phyloP scores from a whole-genome alignment of 495 filamentous ascomycete genomes.

The Hypoxylon cercidicola region DNA sequence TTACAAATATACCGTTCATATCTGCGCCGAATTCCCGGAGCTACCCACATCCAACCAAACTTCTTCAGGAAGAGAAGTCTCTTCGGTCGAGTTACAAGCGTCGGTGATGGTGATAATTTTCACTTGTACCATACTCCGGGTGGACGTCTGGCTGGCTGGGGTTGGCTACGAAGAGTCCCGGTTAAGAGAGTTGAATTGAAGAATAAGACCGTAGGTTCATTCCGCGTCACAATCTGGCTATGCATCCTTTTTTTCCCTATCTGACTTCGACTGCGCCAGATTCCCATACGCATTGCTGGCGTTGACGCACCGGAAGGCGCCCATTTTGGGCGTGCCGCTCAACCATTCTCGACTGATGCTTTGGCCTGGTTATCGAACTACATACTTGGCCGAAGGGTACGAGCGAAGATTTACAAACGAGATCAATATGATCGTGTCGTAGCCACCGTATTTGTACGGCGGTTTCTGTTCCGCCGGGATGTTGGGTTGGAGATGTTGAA shows the following conservation, averaged over 20 bases:
- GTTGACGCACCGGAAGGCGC: constrained; percentile 92
- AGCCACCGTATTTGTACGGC: constrained; percentile 81
- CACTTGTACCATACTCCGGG: constrained; percentile 93
- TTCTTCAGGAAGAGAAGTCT: constrained; percentile 77
- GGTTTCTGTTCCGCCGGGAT: constrained; percentile 73
- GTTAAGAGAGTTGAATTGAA: constrained; percentile 71
- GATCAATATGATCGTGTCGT: constrained; percentile 96
- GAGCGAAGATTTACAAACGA: constrained; percentile 79
- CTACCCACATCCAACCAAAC: constrained; percentile 72
- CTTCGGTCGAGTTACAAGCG: constrained; percentile 87
- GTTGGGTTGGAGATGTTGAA: constrained; percentile 91
- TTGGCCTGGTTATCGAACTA: constrained; percentile 78
- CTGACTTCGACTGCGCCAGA: constrained; percentile 52
- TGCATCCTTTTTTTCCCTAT: not conserved
- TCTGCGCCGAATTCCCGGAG: constrained; percentile 82
- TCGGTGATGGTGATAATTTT: constrained; percentile 97
- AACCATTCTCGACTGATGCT: constrained; percentile 85
- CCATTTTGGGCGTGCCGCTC: constrained; percentile 88
- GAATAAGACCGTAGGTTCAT: constrained; percentile 74
- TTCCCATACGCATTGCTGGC: constrained; percentile 89
- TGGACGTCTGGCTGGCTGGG: constrained; percentile 87
- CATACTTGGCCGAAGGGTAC: constrained; percentile 76
- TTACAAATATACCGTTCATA: constrained; percentile 75
- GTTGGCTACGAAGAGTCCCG: constrained; percentile 83
- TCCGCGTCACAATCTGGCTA: not conserved